Evolutionary conservation across 495 filamentous ascomycete species (phyloP), one percentile per base, ranked within the genome.

Genomic region (Oidiodendron maius): DNA sequence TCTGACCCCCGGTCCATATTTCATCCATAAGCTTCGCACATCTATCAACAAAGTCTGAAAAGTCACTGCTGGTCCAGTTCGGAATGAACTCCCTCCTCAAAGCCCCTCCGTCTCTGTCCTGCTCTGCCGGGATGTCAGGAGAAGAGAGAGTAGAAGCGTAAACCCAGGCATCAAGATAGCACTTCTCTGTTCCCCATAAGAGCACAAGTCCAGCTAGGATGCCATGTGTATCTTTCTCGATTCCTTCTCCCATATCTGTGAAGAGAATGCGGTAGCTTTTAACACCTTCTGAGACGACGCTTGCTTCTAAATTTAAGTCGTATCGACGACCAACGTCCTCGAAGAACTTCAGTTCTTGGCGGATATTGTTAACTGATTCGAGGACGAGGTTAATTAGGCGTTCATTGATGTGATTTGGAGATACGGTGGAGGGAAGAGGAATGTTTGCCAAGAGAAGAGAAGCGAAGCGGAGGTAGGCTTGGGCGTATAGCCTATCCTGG

Each of bases 401-500:
- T 16, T 74, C 71, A 57, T 73, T 70, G 10, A 54, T 23, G 15
- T 64, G 52, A 22, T 72, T 68, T 2, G 46, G 30, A 21, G 58
- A 61, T 1, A 62, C 42, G n/a, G 38, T 47, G 10, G 59, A 48
- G 0, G 83, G 80, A 0, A 87, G 67, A 13, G 75, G 70, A 42
- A 86, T 68, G 41, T 82, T 81, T 2, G 78, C 65, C 25, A 91
- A 76, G 15, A 89, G 59, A n/a, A 68, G 65, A 15, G 82, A 83
- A 25, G 82, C 78, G 57, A 85, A 86, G 30, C 80, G 70, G 60
- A 87, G 70, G 61, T 85, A 87, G 41, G 78, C 77, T 51, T 87
- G 83, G 17, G 83, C 79, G 65, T 89, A 89, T 44, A 89, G 72
- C 8, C 82, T 68, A 67, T 91, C 86, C 64, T 89, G 84, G 18